phyloP scores from a whole-genome alignment of 140 eudicot genomes.

The Stevia rebaudiana region DNA sequence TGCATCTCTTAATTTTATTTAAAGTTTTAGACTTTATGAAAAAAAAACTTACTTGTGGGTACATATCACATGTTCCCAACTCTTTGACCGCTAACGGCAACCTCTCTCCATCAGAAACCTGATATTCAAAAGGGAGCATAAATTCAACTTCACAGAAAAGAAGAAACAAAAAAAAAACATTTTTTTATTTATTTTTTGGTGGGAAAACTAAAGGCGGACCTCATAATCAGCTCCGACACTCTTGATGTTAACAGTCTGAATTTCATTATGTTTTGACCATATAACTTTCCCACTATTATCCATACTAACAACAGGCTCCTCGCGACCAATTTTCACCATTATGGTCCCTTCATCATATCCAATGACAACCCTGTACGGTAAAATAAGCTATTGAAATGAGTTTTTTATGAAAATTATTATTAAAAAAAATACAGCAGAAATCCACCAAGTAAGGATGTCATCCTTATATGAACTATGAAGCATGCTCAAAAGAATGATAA shows the following conservation, averaged over 20 bases:
- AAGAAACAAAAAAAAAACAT: not conserved
- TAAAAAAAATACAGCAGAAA: slow-evolving; percentile 11
- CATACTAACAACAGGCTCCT: slow-evolving; percentile 94
- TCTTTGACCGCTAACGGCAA: slow-evolving; percentile 91
- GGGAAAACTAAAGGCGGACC: slow-evolving; percentile 40
- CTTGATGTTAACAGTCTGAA: slow-evolving; percentile 87
- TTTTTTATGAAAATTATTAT: not conserved
- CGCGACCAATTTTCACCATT: slow-evolving; percentile 96
- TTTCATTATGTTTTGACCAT: slow-evolving; percentile 97
- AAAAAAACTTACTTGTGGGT: slow-evolving; percentile 70
- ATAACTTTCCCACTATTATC: slow-evolving; percentile 86
- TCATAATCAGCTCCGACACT: slow-evolving; percentile 87
- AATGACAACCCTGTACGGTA: slow-evolving; percentile 60
- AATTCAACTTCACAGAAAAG: slow-evolving; percentile 7
- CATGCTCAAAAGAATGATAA: slow-evolving; percentile 12
- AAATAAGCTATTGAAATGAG: slow-evolving; percentile 6
- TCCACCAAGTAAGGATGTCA: slow-evolving; percentile 3
- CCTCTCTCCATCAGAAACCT: slow-evolving; percentile 97
- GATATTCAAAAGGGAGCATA: slow-evolving; percentile 21
- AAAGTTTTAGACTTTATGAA: not conserved
- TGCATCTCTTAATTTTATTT: slow-evolving; percentile 7
- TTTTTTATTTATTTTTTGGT: not conserved
- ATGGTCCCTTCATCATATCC: slow-evolving; percentile 98
- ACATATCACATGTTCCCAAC: slow-evolving; percentile 94
- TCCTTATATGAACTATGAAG: not conserved